These are phyloP conservation scores for Paraphaeosphaeria minitans DNA, from an alignment of 2,329 filamentous ascomycete genomes.

Conservation along the genomic window DNA sequence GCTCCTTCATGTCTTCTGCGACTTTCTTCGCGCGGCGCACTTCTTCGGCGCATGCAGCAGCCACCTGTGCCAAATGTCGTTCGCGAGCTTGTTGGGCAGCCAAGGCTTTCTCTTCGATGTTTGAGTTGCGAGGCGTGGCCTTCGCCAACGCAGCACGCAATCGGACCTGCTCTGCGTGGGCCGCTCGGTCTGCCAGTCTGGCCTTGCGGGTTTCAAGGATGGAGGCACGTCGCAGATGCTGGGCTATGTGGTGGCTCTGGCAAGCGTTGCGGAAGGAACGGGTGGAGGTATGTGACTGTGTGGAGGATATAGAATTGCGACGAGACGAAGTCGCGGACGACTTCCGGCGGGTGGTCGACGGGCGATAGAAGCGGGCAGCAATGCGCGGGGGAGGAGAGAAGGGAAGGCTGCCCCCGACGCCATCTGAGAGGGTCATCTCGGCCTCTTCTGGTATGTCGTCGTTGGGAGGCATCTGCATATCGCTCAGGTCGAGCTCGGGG, in stretches of 20 bases:
- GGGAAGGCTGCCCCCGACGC: constrained; percentile 45
- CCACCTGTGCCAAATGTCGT: constrained; percentile 80
- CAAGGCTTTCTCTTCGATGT: constrained; percentile 76
- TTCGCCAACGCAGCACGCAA: constrained; percentile 76
- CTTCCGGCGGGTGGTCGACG: constrained; percentile 70
- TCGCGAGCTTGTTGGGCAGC: constrained; percentile 79
- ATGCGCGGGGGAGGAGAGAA: constrained; percentile 75
- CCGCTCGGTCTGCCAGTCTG: constrained; percentile 76
- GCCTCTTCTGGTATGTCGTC: constrained; percentile 50
- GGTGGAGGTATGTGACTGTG: constrained; percentile 71
- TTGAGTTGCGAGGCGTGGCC: constrained; percentile 67
- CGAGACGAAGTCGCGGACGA: constrained; percentile 79
- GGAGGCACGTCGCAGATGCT: constrained; percentile 77
- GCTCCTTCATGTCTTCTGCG: constrained; percentile 81
- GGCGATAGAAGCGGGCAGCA: constrained; percentile 75
- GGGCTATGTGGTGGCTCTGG: constrained; percentile 78
- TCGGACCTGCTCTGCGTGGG: constrained; percentile 82
- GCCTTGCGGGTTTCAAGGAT: constrained; percentile 83
- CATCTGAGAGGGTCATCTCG: constrained; percentile 49
- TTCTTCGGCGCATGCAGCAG: constrained; percentile 80
- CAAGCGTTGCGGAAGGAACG: constrained; percentile 60
- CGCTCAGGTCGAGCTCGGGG: constrained; percentile 40
- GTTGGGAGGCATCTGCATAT: constrained; percentile 35
- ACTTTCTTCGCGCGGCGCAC: constrained; percentile 81
- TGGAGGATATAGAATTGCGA: constrained; percentile 79